These are phyloP conservation scores for Metarhizium sp. DNA, from an alignment of 2,329 filamentous ascomycete species.

Conservation along the genomic window DNA sequence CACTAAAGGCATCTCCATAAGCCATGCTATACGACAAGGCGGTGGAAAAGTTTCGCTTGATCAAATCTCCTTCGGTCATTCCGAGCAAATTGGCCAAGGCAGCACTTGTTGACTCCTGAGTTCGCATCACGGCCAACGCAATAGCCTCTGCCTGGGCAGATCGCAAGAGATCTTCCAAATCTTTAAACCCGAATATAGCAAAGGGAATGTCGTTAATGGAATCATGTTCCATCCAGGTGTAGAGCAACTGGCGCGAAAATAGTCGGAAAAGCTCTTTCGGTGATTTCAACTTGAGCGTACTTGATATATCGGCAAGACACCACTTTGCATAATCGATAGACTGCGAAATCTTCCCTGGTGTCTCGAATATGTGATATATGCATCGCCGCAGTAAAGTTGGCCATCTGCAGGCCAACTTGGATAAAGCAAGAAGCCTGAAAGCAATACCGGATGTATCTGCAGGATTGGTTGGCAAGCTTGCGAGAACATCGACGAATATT, in stretches of 20 bases:
- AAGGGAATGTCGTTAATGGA: slow-evolving; percentile 67
- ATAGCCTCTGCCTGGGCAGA: slow-evolving; percentile 69
- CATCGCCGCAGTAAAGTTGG: slow-evolving; percentile 77
- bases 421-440: slow-evolving; percentile 67
- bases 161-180: slow-evolving; percentile 56
- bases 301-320: slow-evolving; percentile 60
- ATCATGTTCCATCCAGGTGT: slow-evolving; percentile 73
- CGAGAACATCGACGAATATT: slow-evolving; percentile 76
- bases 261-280: slow-evolving; percentile 67
- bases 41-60: slow-evolving; percentile 64
- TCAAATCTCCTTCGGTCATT: slow-evolving; percentile 43
- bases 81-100: slow-evolving; percentile 51
- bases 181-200: slow-evolving; percentile 71
- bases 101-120: slow-evolving; percentile 52
- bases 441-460: slow-evolving; percentile 75
- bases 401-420: slow-evolving; percentile 72
- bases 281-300: slow-evolving; percentile 52
- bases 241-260: slow-evolving; percentile 82
- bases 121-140: slow-evolving; percentile 75
- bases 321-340: slow-evolving; percentile 62
- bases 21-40: slow-evolving; percentile 77
- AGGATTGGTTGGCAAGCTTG: slow-evolving; percentile 63
- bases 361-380: slow-evolving; percentile 92
- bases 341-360: slow-evolving; percentile 59
- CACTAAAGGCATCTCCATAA: slow-evolving; percentile 30